Conservation (phyloP, 805 yeast species). For the Ogataea haglerorum region DNA sequence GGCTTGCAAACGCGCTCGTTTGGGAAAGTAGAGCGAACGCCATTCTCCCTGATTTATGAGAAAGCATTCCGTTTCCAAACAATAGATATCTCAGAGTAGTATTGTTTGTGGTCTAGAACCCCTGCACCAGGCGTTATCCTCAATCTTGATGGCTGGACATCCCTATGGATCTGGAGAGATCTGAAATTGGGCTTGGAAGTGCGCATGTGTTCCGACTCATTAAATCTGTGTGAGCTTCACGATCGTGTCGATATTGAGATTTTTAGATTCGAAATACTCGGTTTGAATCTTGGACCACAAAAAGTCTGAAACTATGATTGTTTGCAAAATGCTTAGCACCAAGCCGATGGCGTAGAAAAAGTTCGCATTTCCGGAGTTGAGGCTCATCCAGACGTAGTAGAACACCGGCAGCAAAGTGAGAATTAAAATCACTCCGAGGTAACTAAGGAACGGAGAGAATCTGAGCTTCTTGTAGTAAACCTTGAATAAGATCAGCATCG, state of each 20-base stretch:
- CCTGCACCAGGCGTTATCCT: background rate
- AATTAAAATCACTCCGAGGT: slow-evolving; percentile 26
- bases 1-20: background rate
- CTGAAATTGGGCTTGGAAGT: background rate
- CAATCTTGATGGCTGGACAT: background rate
- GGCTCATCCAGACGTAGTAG: slow-evolving; percentile 89
- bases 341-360: slow-evolving; percentile 93
- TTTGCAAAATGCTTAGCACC: slow-evolving; percentile 69
- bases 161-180: background rate
- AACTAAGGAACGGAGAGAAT: slow-evolving; percentile 29
- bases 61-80: background rate
- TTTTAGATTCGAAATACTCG: slow-evolving; percentile 50
- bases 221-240: slow-evolving; percentile 51
- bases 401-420: slow-evolving; percentile 79
- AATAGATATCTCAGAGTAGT: background rate
- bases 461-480: slow-evolving; percentile 26
- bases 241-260: slow-evolving; percentile 38
- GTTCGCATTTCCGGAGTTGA: slow-evolving; percentile 94
- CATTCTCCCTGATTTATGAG: background rate
- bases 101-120: background rate
- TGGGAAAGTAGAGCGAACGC: background rate
- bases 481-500: slow-evolving; percentile 31
- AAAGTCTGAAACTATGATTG: slow-evolving; percentile 67
- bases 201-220: background rate
- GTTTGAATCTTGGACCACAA: slow-evolving; percentile 73